phyloP scores from a whole-genome alignment of 2,329 filamentous ascomycete species.

The Cytospora chrysosperma region DNA sequence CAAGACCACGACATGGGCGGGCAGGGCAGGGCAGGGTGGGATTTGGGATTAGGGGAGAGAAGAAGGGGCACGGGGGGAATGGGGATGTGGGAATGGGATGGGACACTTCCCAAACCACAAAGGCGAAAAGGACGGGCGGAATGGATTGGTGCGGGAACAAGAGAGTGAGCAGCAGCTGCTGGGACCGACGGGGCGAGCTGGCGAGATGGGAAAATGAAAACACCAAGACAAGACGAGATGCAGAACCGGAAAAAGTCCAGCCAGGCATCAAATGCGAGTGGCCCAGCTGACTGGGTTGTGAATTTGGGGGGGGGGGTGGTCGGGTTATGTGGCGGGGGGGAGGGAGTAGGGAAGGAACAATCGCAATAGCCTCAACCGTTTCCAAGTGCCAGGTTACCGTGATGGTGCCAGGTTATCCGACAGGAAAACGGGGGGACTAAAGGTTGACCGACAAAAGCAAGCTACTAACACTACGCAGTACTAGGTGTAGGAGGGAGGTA shows the following conservation, averaged over 20 bases:
- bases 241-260: neutral
- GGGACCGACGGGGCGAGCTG: neutral
- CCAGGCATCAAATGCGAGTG: neutral
- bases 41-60: neutral
- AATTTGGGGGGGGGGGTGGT: neutral
- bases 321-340: neutral
- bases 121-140: too few relatives aligned
- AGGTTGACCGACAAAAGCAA: neutral
- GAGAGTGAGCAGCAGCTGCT: neutral
- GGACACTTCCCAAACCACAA: too few relatives aligned
- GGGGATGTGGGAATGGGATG: neutral
- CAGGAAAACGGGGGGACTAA: neutral
- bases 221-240: neutral
- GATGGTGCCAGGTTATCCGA: neutral
- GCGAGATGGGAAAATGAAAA: neutral
- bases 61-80: neutral
- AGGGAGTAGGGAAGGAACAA: neutral
- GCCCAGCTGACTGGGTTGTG: neutral
- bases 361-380: neutral
- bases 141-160: neutral
- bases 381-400: neutral
- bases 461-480: neutral
- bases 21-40: constrained; percentile 1
- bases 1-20: neutral
- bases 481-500: too few relatives aligned